Percentiles rank a stretch among this genome's conserved stretches.
Conservation (phyloP, 2,329 filamentous ascomycete species). For the Paraconiothyrium brasiliense region DNA sequence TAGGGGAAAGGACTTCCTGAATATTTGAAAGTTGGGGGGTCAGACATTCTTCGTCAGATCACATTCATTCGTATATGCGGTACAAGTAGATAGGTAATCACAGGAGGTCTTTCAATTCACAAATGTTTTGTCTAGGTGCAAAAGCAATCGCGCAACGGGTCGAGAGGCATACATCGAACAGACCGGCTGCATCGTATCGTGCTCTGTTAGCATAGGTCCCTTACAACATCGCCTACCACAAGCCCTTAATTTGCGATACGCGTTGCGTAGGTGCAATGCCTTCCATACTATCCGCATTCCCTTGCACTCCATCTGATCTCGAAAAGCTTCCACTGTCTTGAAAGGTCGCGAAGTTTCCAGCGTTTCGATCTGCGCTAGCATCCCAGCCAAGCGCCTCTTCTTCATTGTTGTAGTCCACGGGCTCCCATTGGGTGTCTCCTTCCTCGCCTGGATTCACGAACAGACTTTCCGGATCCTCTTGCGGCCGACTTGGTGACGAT, state of each 20-base stretch:
- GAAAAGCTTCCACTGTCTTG: conserved; percentile 51
- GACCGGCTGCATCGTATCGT: background rate
- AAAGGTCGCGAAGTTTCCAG: conserved; percentile 54
- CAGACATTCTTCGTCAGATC: no score
- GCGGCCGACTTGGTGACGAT: conserved; percentile 38
- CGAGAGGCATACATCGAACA: background rate
- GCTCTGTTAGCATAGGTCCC: background rate
- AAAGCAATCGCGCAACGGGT: background rate
- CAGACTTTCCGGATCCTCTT: conserved; percentile 71
- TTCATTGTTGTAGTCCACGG: conserved; percentile 71
- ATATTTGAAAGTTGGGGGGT: no score
- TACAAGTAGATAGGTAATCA: no score
- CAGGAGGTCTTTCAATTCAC: no score
- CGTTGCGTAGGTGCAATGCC: conserved; percentile 77
- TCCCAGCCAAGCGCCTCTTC: conserved; percentile 79
- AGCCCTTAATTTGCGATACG: conserved; percentile 65
- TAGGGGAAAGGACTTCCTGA: background rate
- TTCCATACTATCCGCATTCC: conserved; percentile 35
- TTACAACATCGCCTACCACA: conserved; percentile 36
- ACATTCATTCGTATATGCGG: no score
- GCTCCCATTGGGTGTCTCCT: conserved; percentile 75
- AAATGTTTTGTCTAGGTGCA: no score
- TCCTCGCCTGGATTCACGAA: conserved; percentile 76
- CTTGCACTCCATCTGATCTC: conserved; percentile 27
- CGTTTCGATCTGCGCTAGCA: conserved; percentile 65